These are phyloP conservation scores for Camelina sativa DNA, from an alignment of 345 rosid species.

Conservation along the genomic window DNA sequence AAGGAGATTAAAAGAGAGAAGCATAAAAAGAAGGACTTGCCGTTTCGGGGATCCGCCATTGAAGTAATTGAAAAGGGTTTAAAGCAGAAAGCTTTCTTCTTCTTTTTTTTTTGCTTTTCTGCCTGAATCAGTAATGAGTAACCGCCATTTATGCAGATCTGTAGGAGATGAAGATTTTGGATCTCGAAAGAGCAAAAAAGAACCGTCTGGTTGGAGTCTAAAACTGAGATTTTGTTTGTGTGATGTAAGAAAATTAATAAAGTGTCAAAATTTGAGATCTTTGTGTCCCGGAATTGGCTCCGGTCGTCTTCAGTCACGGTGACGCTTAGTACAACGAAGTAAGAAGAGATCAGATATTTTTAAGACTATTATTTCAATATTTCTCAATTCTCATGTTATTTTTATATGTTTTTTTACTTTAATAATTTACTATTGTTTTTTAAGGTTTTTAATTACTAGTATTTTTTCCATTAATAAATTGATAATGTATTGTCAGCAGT, in stretches of 20 bases:
- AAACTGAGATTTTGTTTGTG: slow-evolving; percentile 16
- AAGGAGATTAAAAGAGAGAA: slow-evolving; percentile 15
- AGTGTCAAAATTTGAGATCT: slow-evolving; percentile 7
- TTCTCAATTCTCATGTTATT: too few relatives aligned
- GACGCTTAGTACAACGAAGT: not conserved
- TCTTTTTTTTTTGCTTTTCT: not conserved
- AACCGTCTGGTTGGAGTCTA: slow-evolving; percentile 36
- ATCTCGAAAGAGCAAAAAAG: slow-evolving; percentile 42
- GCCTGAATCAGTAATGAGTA: slow-evolving; percentile 44
- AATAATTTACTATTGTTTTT: not conserved
- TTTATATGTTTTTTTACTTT: not conserved
- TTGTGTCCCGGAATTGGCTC: slow-evolving; percentile 24
- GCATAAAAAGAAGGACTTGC: slow-evolving; percentile 61
- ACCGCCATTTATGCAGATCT: slow-evolving; percentile 41
- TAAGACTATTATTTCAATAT: not conserved
- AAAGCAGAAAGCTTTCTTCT: slow-evolving; percentile 7
- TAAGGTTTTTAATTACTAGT: not conserved
- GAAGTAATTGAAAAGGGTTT: slow-evolving; percentile 5
- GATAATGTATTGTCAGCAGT: not conserved
- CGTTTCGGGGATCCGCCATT: slow-evolving; percentile 61
- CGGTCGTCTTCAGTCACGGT: slow-evolving; percentile 39
- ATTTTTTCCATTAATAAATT: not conserved
- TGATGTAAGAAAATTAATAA: not conserved
- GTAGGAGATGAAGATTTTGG: slow-evolving; percentile 35
- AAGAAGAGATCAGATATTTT: slow-evolving; percentile 4